Percentiles rank a stretch among this genome's conserved stretches.
These are phyloP conservation scores for Aegilops tauschii DNA, from an alignment of 176 grass and related monocot genomes.

Conservation along the genomic window DNA sequence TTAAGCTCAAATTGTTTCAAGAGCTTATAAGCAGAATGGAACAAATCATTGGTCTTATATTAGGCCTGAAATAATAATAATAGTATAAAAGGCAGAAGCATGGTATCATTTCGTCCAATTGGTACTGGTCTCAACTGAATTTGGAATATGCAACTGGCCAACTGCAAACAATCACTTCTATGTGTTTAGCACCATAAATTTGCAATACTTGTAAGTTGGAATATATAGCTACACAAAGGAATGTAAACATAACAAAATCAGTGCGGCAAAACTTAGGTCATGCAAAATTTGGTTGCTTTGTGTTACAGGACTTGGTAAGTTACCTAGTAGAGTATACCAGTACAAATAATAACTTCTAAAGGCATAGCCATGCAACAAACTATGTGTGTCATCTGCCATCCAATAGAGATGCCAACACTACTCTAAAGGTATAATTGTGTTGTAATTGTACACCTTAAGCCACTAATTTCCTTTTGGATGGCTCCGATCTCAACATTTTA, in stretches of 20 bases:
- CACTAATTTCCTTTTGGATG: too few relatives aligned
- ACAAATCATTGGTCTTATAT: neutral
- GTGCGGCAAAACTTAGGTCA: neutral
- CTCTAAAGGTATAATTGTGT: too few relatives aligned
- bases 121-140: neutral
- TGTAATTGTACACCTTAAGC: too few relatives aligned
- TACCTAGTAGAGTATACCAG: neutral
- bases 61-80: neutral
- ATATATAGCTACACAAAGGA: neutral
- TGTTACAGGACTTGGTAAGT: neutral
- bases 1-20: neutral
- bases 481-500: too few relatives aligned
- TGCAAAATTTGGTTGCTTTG: neutral
- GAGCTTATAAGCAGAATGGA: neutral
- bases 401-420: too few relatives aligned
- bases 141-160: neutral
- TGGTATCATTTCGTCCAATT: neutral
- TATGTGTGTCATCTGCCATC: too few relatives aligned
- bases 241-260: neutral
- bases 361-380: too few relatives aligned
- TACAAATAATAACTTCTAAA: too few relatives aligned
- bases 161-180: neutral
- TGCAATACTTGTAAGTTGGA: neutral
- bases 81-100: neutral
- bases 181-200: neutral